These are phyloP conservation scores for Podila epicladia DNA, from an alignment of 192 early-diverging fungal species.

Conservation along the genomic window DNA sequence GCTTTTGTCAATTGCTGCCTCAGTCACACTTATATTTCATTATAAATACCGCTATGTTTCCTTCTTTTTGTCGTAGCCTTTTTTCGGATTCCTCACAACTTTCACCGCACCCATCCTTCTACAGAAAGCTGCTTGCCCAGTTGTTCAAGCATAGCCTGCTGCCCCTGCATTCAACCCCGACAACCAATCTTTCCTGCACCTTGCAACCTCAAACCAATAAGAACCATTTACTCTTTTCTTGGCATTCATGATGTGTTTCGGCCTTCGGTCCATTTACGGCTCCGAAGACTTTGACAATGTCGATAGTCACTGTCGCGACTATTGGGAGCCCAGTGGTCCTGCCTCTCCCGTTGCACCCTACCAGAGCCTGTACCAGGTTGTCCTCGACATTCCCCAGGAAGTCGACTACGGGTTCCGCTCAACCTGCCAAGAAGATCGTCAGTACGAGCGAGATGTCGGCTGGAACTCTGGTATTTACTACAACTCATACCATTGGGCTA, in stretches of 20 bases:
- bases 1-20: too few relatives aligned
- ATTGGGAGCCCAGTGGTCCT: background rate
- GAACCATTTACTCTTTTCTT: too few relatives aligned
- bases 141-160: background rate
- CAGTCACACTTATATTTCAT: background rate
- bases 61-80: background rate
- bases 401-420: background rate
- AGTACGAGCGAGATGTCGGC: background rate
- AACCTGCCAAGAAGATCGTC: background rate
- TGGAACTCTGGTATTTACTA: background rate
- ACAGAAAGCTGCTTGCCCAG: background rate
- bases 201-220: too few relatives aligned
- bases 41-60: background rate
- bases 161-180: background rate
- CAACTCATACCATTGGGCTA: background rate
- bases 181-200: too few relatives aligned
- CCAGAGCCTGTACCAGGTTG: background rate
- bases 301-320: background rate
- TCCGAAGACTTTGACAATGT: background rate
- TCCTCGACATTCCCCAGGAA: background rate
- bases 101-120: background rate
- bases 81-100: background rate
- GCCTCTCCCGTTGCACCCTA: background rate
- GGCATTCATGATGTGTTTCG: background rate
- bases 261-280: background rate